Base-by-base conservation (phyloP, 1,139 yeast genomes). In the Taiozyma sp. region DNA sequence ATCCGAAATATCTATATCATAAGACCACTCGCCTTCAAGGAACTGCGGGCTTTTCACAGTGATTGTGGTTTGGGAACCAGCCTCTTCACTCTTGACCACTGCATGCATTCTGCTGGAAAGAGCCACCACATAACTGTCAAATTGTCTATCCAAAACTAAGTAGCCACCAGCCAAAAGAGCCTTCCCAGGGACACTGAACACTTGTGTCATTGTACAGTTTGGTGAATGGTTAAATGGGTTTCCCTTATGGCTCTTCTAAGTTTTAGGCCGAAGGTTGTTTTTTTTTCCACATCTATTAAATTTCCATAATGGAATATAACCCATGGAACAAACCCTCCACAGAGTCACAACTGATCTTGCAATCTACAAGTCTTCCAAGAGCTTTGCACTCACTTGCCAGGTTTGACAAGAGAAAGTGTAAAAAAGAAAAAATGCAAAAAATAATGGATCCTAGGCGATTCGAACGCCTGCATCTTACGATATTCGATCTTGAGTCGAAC, bases 91-190 rank as follows among this genome's bases (percentile, higher is more conserved):
- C 3, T 55, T 55, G 2, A 86, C 78, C 5, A 83, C 77, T 2
- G 96, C 90, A 66, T 91, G 95, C 88, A 93, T 92, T 55, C 98
- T 76, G 5, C 96, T 82, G 1, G 96, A 87, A 28, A 93, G 76
- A 0, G 97, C 98, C 8, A 93, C 83, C 8, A 90, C 96, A 65
- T 86, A 88, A 0, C 97, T 83, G 47, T 76, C 72, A 69, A 87
- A 91, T 43, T 66, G 67, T 0, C 93, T 92, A 53, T 88, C 95
- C 28, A 93, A 73, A 0, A 93, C 98, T 47, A 93, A 75, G 65
- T 93, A 93, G 0, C 99, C 99, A 12, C 99, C 99, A 0, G 96
- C 97, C 19, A 93, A 64, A 39, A 93, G 74, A 1, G 97, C 98
- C 68, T 93, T 93, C 0, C 98, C 97, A 0, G 99, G 98, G 0